Evolutionary conservation across 1,139 yeast species (phyloP).

Genomic region (Suhomyces anneliseae): DNA sequence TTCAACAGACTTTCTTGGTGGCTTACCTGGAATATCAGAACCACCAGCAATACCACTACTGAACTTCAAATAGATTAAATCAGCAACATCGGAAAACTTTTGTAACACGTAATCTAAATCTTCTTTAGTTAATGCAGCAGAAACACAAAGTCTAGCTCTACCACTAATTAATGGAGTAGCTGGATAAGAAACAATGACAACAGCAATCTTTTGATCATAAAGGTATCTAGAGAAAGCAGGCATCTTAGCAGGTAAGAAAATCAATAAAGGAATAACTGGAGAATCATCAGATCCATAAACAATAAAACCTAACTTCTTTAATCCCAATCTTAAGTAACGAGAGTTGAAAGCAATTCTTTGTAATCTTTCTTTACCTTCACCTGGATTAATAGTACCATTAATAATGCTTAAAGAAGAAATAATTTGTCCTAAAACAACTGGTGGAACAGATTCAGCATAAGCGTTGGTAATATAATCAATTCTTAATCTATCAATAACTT

Average conservation of each 20-base stretch:
- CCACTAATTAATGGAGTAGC: conserved; percentile 93
- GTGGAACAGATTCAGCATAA: conserved; percentile 84
- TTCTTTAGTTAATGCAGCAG: conserved; percentile 88
- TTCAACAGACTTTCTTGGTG: conserved; percentile 75
- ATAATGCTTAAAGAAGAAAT: conserved; percentile 77
- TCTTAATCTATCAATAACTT: conserved; percentile 71
- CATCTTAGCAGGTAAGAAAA: conserved; percentile 92
- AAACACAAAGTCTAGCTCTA: conserved; percentile 89
- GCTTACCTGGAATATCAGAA: conserved; percentile 51
- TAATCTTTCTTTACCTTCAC: conserved; percentile 89
- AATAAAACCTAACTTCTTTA: conserved; percentile 88
- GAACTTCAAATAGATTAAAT: conserved; percentile 68
- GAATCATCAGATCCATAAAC: conserved; percentile 95
- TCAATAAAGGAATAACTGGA: conserved; percentile 87
- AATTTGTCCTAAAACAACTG: conserved; percentile 90
- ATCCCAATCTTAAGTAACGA: conserved; percentile 85
- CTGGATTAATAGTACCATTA: conserved; percentile 79
- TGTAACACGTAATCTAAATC: conserved; percentile 82
- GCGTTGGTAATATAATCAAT: conserved; percentile 69
- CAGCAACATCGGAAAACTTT: conserved; percentile 79
- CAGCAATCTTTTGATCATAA: conserved; percentile 79
- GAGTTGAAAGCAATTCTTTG: conserved; percentile 95
- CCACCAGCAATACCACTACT: conserved; percentile 79
- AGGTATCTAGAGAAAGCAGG: conserved; percentile 86
- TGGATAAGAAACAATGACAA: conserved; percentile 96